Percentiles rank a stretch among this genome's conserved stretches.
These are phyloP conservation scores for Mycotypha africana DNA, from an alignment of 371 early-diverging fungal genomes.

Conservation along the genomic window DNA sequence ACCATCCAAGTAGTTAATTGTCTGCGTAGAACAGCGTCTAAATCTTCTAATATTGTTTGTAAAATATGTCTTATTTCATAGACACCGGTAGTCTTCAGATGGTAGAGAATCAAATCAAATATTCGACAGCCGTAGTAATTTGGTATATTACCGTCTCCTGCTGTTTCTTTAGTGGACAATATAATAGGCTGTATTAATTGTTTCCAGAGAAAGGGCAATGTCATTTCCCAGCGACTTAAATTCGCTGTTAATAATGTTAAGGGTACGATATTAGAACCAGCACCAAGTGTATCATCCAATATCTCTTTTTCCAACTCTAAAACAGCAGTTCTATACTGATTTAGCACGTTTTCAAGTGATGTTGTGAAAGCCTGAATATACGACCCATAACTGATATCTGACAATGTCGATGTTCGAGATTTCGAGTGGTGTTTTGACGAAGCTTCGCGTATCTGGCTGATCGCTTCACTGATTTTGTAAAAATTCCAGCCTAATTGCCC, in stretches of 20 bases:
- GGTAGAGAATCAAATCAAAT: slow-evolving; percentile 52
- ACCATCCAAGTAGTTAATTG: slow-evolving; percentile 73
- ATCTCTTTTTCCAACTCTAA: slow-evolving; percentile 52
- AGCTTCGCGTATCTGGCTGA: slow-evolving; percentile 13
- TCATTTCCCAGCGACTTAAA: slow-evolving; percentile 36
- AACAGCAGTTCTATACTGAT: slow-evolving; percentile 50
- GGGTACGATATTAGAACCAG: slow-evolving; percentile 41
- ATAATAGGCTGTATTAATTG: slow-evolving; percentile 21
- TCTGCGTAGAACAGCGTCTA: slow-evolving; percentile 58
- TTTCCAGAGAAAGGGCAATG: slow-evolving; percentile 38
- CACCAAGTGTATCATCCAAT: slow-evolving; percentile 40
- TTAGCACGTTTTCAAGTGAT: slow-evolving; percentile 43
- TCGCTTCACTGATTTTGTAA: slow-evolving; percentile 37
- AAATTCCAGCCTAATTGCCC: slow-evolving; percentile 62
- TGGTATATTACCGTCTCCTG: too few species aligned
- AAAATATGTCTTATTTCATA: slow-evolving; percentile 45
- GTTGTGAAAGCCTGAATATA: slow-evolving; percentile 53
- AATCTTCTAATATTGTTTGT: slow-evolving; percentile 44
- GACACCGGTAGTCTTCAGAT: slow-evolving; percentile 51
- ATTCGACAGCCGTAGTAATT: slow-evolving; percentile 47
- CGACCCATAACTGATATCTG: slow-evolving; percentile 18
- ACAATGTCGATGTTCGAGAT: neutral
- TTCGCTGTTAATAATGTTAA: slow-evolving; percentile 35
- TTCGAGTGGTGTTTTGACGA: too few species aligned
- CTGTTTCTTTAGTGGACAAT: too few species aligned